phyloP scores from a whole-genome alignment of 2,329 filamentous ascomycete genomes.

The Nothophaeocryptopus gaeumannii region DNA sequence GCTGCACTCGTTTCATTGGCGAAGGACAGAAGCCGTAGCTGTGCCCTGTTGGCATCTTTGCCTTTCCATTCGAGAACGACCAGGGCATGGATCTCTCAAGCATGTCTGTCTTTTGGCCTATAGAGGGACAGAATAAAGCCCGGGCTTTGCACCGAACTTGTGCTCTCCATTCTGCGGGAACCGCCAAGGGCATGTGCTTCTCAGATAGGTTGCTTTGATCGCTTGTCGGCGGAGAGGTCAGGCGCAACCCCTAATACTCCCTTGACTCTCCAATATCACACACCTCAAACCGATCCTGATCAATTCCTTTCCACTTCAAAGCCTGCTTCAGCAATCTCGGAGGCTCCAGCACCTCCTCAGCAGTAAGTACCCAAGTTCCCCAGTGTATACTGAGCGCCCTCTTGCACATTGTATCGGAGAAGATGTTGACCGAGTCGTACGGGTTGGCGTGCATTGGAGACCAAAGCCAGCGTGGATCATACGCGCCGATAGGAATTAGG shows the following conservation, averaged over 20 bases:
- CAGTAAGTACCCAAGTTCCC: conserved; percentile 81
- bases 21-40: too few species aligned
- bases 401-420: conserved; percentile 74
- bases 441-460: conserved; percentile 83
- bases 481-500: conserved; percentile 89
- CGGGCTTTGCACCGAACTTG: too few species aligned
- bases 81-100: too few species aligned
- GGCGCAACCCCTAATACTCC: conserved; percentile 54
- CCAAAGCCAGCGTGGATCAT: conserved; percentile 70
- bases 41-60: too few species aligned
- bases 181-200: too few species aligned
- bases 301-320: conserved; percentile 62
- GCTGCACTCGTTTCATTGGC: too few species aligned
- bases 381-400: conserved; percentile 85
- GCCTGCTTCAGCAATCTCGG: conserved; percentile 70
- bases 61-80: too few species aligned
- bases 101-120: too few species aligned
- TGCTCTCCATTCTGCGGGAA: too few species aligned
- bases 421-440: conserved; percentile 84
- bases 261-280: conserved; percentile 81
- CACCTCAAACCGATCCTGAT: conserved; percentile 74
- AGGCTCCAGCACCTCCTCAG: conserved; percentile 82
- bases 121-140: too few species aligned
- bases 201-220: too few species aligned
- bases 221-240: too few species aligned